phyloP scores from a whole-genome alignment of 2,329 filamentous ascomycete species.

The Paradendryphiella salina region DNA sequence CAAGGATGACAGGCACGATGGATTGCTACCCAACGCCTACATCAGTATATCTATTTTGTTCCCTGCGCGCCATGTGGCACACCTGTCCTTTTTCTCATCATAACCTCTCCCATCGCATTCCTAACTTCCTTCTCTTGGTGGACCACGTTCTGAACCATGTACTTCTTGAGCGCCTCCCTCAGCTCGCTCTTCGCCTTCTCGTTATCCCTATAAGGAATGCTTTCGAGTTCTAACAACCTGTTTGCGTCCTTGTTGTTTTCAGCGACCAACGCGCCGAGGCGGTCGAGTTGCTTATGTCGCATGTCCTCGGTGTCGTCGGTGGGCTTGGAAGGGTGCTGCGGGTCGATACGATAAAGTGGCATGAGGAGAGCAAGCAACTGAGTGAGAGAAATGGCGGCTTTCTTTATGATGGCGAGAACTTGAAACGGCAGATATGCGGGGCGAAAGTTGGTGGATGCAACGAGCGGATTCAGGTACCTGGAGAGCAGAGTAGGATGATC shows the following conservation, averaged over 20 bases:
- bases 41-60: constrained; percentile 10
- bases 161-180: constrained; percentile 76
- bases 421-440: constrained; percentile 83
- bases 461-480: constrained; percentile 54
- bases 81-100: constrained; percentile 65
- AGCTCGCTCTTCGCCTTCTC: constrained; percentile 62
- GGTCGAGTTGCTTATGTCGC: constrained; percentile 64
- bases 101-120: constrained; percentile 71
- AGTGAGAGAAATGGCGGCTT: constrained; percentile 69
- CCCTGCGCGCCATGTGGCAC: constrained; percentile 62
- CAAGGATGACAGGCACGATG: not conserved
- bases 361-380: constrained; percentile 44
- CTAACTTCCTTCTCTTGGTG: constrained; percentile 78
- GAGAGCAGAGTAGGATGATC: constrained; percentile 51
- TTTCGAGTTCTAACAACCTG: constrained; percentile 73
- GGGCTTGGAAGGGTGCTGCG: constrained; percentile 22
- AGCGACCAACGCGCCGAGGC: constrained; percentile 64
- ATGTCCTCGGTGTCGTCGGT: constrained; percentile 38
- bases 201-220: constrained; percentile 80
- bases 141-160: constrained; percentile 79
- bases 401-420: constrained; percentile 72
- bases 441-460: constrained; percentile 50
- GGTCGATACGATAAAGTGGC: constrained; percentile 41
- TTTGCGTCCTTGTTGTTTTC: constrained; percentile 69
- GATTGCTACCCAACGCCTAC: not conserved